These are phyloP conservation scores for Eutrema heterophyllum DNA, from an alignment of 345 rosid species.

Conservation along the genomic window DNA sequence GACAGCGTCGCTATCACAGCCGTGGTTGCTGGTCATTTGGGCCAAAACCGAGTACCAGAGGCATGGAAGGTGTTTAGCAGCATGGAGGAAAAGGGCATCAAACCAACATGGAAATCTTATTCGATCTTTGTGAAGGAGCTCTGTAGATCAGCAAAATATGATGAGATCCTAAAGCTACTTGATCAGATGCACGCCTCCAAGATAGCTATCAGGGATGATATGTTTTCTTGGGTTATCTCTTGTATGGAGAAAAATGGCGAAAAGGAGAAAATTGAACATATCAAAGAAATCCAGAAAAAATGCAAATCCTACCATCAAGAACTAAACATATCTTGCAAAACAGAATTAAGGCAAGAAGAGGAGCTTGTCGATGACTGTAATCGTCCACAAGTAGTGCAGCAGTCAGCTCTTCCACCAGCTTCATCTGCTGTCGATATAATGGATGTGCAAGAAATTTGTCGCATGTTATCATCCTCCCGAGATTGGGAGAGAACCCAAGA, in stretches of 20 bases:
- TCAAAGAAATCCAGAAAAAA: slow-evolving; percentile 44
- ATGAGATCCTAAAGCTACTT: slow-evolving; percentile 51
- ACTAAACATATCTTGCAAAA: background rate
- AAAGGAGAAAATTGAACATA: slow-evolving; percentile 40
- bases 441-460: slow-evolving; percentile 44
- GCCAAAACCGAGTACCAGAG: slow-evolving; percentile 49
- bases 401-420: slow-evolving; percentile 21
- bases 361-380: slow-evolving; percentile 16
- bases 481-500: slow-evolving; percentile 47
- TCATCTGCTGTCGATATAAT: slow-evolving; percentile 29
- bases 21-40: slow-evolving; percentile 61
- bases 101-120: slow-evolving; percentile 51
- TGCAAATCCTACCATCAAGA: slow-evolving; percentile 23
- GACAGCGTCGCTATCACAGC: slow-evolving; percentile 56
- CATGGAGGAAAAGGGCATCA: slow-evolving; percentile 54
- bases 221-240: slow-evolving; percentile 51
- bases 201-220: slow-evolving; percentile 40
- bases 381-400: slow-evolving; percentile 14
- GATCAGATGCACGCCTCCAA: slow-evolving; percentile 50
- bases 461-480: slow-evolving; percentile 36
- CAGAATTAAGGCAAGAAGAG: slow-evolving; percentile 14
- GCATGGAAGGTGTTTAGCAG: slow-evolving; percentile 63
- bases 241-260: slow-evolving; percentile 62
- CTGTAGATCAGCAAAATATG: slow-evolving; percentile 46
- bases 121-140: slow-evolving; percentile 63